These are phyloP conservation scores for Leishmania guyanensis DNA, from an alignment of 208 protist genomes.

Conservation along the genomic window DNA sequence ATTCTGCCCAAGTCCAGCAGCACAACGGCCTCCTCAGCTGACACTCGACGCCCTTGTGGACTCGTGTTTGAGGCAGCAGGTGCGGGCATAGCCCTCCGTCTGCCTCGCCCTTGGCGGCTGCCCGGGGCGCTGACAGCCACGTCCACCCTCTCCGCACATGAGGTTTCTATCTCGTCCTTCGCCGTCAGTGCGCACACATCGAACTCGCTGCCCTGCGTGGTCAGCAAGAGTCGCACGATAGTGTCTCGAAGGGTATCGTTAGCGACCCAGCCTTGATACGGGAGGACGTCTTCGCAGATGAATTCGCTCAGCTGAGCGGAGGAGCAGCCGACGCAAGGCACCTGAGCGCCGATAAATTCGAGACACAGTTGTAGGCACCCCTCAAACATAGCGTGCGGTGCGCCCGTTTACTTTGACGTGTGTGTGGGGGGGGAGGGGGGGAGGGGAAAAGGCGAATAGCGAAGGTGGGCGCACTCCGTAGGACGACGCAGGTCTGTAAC, in stretches of 20 bases:
- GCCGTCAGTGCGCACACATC: conserved; percentile 1
- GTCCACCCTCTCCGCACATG: background rate
- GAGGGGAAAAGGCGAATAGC: too few species aligned
- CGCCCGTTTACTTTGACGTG: background rate
- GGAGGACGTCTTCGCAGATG: conserved; percentile 64
- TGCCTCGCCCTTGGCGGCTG: too few species aligned
- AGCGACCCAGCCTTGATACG: conserved; percentile 45
- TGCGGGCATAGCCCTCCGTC: background rate
- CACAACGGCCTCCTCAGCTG: conserved; percentile 7
- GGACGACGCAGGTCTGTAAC: too few species aligned
- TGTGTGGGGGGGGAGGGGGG: too few species aligned
- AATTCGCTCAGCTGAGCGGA: conserved; percentile 65
- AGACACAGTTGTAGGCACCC: conserved; percentile 54
- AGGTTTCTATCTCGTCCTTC: background rate
- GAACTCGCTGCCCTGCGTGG: conserved; percentile 9
- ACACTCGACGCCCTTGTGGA: background rate
- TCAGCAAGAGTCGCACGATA: conserved; percentile 47
- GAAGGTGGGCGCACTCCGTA: too few species aligned
- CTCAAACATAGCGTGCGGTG: conserved; percentile 45
- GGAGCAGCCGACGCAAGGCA: conserved; percentile 45
- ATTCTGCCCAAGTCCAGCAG: conserved; percentile 17
- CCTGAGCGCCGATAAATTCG: conserved; percentile 71
- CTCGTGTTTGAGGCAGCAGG: too few species aligned
- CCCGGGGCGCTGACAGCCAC: background rate
- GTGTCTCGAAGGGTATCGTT: conserved; percentile 51